Evolutionary conservation across 805 yeast species (phyloP).

Genomic region (Cephaloascus albidus): DNA sequence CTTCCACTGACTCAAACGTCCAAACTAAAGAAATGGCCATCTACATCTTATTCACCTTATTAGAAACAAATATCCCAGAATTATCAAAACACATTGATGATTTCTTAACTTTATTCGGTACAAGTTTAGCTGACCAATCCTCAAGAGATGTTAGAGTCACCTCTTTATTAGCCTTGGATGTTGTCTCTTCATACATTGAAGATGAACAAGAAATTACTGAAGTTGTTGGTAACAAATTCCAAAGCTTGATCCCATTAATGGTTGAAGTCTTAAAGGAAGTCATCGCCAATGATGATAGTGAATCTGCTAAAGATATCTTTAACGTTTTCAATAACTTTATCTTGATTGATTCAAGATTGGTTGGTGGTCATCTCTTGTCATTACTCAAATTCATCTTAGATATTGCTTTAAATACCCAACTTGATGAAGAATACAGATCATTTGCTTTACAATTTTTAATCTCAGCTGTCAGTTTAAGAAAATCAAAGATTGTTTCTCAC

Average conservation of each 20-base stretch:
- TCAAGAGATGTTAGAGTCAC: slow-evolving; percentile 73
- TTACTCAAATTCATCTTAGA: slow-evolving; percentile 69
- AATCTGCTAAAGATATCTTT: slow-evolving; percentile 65
- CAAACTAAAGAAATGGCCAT: slow-evolving; percentile 76
- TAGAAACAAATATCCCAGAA: slow-evolving; percentile 60
- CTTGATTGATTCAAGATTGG: slow-evolving; percentile 64
- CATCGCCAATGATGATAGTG: slow-evolving; percentile 61
- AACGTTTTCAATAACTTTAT: slow-evolving; percentile 77
- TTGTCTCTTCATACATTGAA: slow-evolving; percentile 59
- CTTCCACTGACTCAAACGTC: slow-evolving; percentile 41
- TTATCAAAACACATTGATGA: slow-evolving; percentile 52
- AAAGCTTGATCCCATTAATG: slow-evolving; percentile 66
- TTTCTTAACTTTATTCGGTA: slow-evolving; percentile 61
- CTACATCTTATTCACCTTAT: slow-evolving; percentile 64
- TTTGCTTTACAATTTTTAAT: slow-evolving; percentile 80
- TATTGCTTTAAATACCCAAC: slow-evolving; percentile 51
- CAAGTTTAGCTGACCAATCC: slow-evolving; percentile 51
- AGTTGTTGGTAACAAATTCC: slow-evolving; percentile 35
- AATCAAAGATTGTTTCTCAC: slow-evolving; percentile 67
- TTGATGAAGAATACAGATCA: slow-evolving; percentile 76
- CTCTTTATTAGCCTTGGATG: slow-evolving; percentile 72
- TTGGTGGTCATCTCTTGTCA: slow-evolving; percentile 65
- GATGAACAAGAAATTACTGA: slow-evolving; percentile 41
- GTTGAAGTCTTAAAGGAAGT: slow-evolving; percentile 73
- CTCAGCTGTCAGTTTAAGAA: slow-evolving; percentile 71